Base-by-base conservation (phyloP, 345 rosid genomes). In the Populus alba region DNA sequence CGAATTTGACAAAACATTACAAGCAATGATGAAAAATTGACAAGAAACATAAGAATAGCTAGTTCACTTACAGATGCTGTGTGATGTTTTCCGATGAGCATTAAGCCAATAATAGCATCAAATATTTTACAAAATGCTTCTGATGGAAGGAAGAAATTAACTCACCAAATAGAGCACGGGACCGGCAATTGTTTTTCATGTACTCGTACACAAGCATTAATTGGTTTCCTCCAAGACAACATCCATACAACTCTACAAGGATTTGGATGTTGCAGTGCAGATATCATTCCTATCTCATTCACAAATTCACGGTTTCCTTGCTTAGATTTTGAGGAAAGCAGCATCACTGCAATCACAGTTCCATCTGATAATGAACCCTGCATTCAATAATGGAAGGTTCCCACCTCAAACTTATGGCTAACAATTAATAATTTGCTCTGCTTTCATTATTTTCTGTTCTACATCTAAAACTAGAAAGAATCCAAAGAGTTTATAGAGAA, bases 301-400 rank as follows among this genome's bases (percentile, higher is more conserved):
- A 81, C 63, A 61, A 81, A 81, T 73, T 81, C 84, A 71, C 83
- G 80, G 47, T 71, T 81, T 13, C 83, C 83, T 76, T 81, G 83
- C 77, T 68, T 81, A 5, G 84, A 81, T 71, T 81, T 81, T 45
- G 84, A 39, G 45, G 84, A 81, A 31, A 81, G 84, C 62, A 77
- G 80, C 74, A 77, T 81, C 11, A 81, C 84, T n/a, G 84, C 84
- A 73, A 81, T 81, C 33, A 77, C 66, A n/a, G 78, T 47, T 59
- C 84, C 80, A 73, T 81, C 84, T 16, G 80, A 31, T 33, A 81
- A 53, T 41, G 57, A 38, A 27, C 84, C 84, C 84, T 81, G 77
- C 77, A 43, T 43, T 71, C 9, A 67, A 43, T 38, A 43, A 67
- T 63, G 66, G 38, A 38, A 55, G 49, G 25, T 38, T 45, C 49